Base-by-base conservation (phyloP, 2,329 filamentous ascomycete species). In the Talaromyces albobiverticillius region DNA sequence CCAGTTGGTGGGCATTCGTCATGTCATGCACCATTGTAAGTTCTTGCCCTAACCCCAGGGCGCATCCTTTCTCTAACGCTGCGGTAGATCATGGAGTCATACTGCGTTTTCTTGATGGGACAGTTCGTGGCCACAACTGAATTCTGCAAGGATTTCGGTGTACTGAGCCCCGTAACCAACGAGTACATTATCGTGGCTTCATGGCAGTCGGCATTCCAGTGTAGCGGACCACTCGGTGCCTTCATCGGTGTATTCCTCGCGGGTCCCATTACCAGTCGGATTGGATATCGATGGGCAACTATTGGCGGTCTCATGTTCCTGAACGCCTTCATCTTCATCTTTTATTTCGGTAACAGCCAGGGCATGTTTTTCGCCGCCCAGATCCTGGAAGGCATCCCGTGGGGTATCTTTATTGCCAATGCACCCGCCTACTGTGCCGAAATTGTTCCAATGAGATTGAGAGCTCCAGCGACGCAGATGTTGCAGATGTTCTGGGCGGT, bases 401-500 rank as follows among this genome's bases (percentile, higher is more conserved):
- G 83, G 83, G 83, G 83, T 23, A 79, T 86, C 62, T 86, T 86
- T 67, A 83, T 85, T 60, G 82, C 83, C 64, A 85, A 85, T 64
- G 78, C 83, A 4, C 83, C 83, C 1, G 83, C 83, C 6, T 86
- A 85, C 72, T 82, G 78, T 67, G 71, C 70, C 62, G 83, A 86
- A 66, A 83, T 86, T 54, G 81, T 83, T 2, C 83, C 83, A 1
- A 76, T 86, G 50, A 71, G 71, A 62, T 68, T 86, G 52, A 71
- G 82, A 66, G 83, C 79, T 51, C 78, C 81, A 18, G 77, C 76
- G 4, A 86, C 83, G 2, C 79, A 82, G 68, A 85, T 82, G 78
- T 61, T 86, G 67, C 83, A 86, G 70, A 85, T 85, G 82, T 83
- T 82, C 72, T 86, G 82, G 82, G 79, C 82, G 16, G 80, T 86